Evolutionary conservation across 73 alveolate genomes (phyloP), one percentile per base, ranked within the genome.

Genomic region (Paramecium sonneborni): DNA sequence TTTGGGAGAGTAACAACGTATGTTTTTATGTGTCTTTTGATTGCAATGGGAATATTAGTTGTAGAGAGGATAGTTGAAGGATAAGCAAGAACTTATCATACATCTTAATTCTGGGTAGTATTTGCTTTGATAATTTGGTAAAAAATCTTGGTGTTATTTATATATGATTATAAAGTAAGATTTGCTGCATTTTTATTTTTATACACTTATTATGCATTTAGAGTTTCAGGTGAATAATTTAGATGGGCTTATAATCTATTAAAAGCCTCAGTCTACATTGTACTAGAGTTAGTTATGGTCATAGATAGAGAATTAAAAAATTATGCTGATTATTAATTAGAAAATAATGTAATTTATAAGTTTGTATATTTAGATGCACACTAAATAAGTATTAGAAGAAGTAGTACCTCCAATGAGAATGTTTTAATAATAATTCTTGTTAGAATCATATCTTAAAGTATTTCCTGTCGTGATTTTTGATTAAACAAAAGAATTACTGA

Each of bases 1-100:
- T 38, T 79, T 79, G 90, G 90, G 74, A 79, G 74, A 79, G 44
- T 38, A 18, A 79, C 90, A 21, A 79, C 90, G 9, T 79, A 79
- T 32, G 43, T 44, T 39, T 79, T 79, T 46, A 79, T 79, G 90
- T 79, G 90, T 39, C 21, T 79, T 5, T 28, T 43, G 2, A 44
- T 79, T n/a, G 44, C 90, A 1, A 41, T 30, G 72, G 90, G 90
- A 39, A 34, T 79, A 8, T 43, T 79, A 23, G 90, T 79, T 12
- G 90, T 79, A 5, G 90, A 30, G 30, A 79, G 30, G 86, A 35
- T 72, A 28, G 44, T 72, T 26, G 84, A 62, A 30, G 84, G 84
- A 62, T 8, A 52, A 52, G 56, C 87, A 0, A 74, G 87, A 74
- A 41, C 90, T 4, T 79, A 41, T 79, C 90, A 79, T 43, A 79